Base-by-base conservation (phyloP, 257 asterid species). In the Galeopsis tetrahit region DNA sequence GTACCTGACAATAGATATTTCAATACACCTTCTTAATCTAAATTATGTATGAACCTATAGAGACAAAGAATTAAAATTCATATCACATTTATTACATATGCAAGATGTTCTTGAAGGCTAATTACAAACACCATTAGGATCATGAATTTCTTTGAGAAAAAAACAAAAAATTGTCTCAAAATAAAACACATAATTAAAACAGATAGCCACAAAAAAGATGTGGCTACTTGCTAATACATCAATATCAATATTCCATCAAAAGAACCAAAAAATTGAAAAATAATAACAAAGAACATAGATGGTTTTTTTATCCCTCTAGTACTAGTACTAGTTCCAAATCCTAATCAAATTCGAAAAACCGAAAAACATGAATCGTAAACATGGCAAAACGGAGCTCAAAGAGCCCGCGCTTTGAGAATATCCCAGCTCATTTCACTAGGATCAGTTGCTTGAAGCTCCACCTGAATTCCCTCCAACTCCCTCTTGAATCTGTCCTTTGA, bases 391-490 rank as follows among this genome's bases (percentile, higher is more conserved):
- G 13, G 33, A 66, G 4, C 7, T 79, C 76, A 89, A 66, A 63
- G 78, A 70, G 96, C 96, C 74, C 93, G 76, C 17, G 84, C 79
- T 71, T 80, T 81, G 75, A 87, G 77, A 56, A 42, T 82, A 66
- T 86, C 93, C 85, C 87, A 79, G 83, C 96, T 87, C 96, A 89
- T 85, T 77, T 89, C 93, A 63, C 96, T 89, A 4, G 93, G 89
- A 80, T 89, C 96, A 40, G 96, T 89, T 35, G 88, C 93, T 57
- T 89, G 96, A 28, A 89, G 72, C 83, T 89, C 96, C 10, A 86
- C 92, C 63, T 85, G 96, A 44, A 86, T 84, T 3, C 96, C 96
- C 2, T 86, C 96, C 6, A 86, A 66, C 82, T 89, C 93, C 49
- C 96, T 86, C 90, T 85, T 89, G 89, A 87, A 82, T 60, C 89